These are phyloP conservation scores for Quercus suber DNA, from an alignment of 306 rosid species.

Conservation along the genomic window DNA sequence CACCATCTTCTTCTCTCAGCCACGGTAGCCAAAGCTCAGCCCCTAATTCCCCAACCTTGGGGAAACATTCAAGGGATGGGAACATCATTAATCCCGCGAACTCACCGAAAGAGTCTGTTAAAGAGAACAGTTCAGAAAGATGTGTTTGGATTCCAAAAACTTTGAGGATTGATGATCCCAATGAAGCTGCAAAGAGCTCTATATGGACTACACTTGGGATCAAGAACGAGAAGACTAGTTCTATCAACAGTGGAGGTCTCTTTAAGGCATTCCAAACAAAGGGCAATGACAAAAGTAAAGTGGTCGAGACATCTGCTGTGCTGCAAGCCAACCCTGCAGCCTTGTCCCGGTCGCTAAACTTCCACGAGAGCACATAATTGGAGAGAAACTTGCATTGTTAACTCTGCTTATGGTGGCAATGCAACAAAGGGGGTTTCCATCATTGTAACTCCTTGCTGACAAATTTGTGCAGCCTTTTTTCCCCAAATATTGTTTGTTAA, in stretches of 20 bases:
- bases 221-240: slow-evolving; percentile 49
- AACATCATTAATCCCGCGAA: slow-evolving; percentile 25
- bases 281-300: slow-evolving; percentile 38
- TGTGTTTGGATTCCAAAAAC: slow-evolving; percentile 63
- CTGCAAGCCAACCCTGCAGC: slow-evolving; percentile 90
- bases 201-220: slow-evolving; percentile 63
- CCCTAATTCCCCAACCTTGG: slow-evolving; percentile 37
- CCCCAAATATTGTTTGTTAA: slow-evolving; percentile 17
- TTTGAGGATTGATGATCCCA: slow-evolving; percentile 61
- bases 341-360: slow-evolving; percentile 58
- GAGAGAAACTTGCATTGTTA: neutral
- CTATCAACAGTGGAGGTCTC: slow-evolving; percentile 45
- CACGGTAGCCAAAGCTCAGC: slow-evolving; percentile 29
- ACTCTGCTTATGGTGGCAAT: slow-evolving; percentile 4
- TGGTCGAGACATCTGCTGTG: slow-evolving; percentile 40
- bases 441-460: slow-evolving; percentile 25
- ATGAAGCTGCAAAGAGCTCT: slow-evolving; percentile 65
- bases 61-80: slow-evolving; percentile 77
- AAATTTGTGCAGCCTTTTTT: slow-evolving; percentile 16
- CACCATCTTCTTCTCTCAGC: slow-evolving; percentile 36
- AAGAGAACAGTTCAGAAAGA: slow-evolving; percentile 31
- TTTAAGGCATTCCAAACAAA: slow-evolving; percentile 51
- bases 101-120: slow-evolving; percentile 28
- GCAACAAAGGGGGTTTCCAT: slow-evolving; percentile 22
- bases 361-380: slow-evolving; percentile 61